Percentiles rank a stretch among this genome's conserved stretches.
Conservation (phyloP, 768 basidiomycete species). For the Strobilomyces confusus region DNA sequence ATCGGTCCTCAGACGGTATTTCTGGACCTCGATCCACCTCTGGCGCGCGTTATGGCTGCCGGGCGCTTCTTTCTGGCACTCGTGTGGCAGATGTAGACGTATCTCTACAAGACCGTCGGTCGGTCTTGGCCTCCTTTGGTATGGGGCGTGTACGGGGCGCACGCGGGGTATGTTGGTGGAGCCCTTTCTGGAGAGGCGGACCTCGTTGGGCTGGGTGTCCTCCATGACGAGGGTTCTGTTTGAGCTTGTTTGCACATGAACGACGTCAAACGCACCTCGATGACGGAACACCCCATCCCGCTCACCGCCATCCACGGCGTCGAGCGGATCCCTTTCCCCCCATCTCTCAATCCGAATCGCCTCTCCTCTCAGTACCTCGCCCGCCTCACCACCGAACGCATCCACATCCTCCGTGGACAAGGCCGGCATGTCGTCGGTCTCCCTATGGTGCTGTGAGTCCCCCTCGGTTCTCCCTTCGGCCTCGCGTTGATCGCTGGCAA, state of each 20-base stretch:
- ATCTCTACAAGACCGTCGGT: constrained; percentile 1
- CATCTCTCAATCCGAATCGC: constrained; percentile 7
- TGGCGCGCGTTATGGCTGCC: constrained; percentile 5
- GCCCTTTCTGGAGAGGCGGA: constrained; percentile 34
- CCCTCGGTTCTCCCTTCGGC: not conserved
- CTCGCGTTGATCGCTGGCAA: constrained; percentile 5
- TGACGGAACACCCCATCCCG: constrained; percentile 21
- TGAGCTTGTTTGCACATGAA: constrained; percentile 27
- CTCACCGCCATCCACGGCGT: constrained; percentile 23
- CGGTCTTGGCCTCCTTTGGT: constrained; percentile 6
- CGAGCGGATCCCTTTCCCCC: constrained; percentile 23
- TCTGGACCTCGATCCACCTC: constrained; percentile 15
- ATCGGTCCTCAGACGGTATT: not conserved
- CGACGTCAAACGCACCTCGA: constrained; percentile 15
- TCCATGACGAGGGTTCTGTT: constrained; percentile 24
- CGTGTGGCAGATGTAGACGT: constrained; percentile 5
- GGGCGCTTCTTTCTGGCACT: constrained; percentile 13
- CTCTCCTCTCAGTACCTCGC: constrained; percentile 12
- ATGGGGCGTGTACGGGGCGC: not conserved
- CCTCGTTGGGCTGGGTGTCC: constrained; percentile 39
- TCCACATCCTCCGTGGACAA: constrained; percentile 15
- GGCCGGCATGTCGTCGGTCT: constrained; percentile 22
- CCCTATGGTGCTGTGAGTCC: constrained; percentile 26
- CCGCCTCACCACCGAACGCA: constrained; percentile 17
- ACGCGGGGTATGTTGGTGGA: constrained; percentile 27